These are phyloP conservation scores for Basipetospora chlamydospora DNA, from an alignment of 2,329 filamentous ascomycete genomes.

Conservation along the genomic window DNA sequence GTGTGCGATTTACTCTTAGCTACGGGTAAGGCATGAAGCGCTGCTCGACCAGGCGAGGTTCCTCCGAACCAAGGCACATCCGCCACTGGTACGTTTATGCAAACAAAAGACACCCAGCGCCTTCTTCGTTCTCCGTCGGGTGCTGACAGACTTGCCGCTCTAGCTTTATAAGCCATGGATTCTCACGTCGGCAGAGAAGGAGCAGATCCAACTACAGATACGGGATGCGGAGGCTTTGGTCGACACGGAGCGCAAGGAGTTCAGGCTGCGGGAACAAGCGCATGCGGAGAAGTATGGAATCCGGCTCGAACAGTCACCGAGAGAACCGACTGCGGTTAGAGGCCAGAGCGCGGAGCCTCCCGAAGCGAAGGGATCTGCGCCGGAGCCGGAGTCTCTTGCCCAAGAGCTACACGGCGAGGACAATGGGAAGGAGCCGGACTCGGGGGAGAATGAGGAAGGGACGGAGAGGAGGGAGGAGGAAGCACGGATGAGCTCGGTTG, in stretches of 20 bases:
- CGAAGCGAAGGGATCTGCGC: neutral
- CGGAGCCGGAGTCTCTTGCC: no score
- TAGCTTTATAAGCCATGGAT: conserved; percentile 84
- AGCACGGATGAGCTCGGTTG: conserved; percentile 12
- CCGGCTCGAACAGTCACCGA: neutral
- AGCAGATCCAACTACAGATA: conserved; percentile 55
- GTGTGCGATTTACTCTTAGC: no score
- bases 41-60: conserved; percentile 58
- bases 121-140: no score
- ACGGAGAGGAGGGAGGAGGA: neutral
- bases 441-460: neutral
- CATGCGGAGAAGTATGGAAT: conserved; percentile 15
- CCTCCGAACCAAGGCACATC: conserved; percentile 56
- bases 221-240: conserved; percentile 48
- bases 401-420: no score
- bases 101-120: no score
- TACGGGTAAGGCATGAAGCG: conserved; percentile 60
- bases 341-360: conserved; percentile 1
- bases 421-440: no score
- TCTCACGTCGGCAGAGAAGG: conserved; percentile 52
- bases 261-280: conserved; percentile 34
- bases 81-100: conserved; percentile 63
- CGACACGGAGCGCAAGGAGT: conserved; percentile 49
- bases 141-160: neutral
- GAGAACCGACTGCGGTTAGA: no score